Evolutionary conservation across 805 yeast genomes (phyloP), one percentile per base, ranked within the genome.

Genomic region (Candida incommunis): DNA sequence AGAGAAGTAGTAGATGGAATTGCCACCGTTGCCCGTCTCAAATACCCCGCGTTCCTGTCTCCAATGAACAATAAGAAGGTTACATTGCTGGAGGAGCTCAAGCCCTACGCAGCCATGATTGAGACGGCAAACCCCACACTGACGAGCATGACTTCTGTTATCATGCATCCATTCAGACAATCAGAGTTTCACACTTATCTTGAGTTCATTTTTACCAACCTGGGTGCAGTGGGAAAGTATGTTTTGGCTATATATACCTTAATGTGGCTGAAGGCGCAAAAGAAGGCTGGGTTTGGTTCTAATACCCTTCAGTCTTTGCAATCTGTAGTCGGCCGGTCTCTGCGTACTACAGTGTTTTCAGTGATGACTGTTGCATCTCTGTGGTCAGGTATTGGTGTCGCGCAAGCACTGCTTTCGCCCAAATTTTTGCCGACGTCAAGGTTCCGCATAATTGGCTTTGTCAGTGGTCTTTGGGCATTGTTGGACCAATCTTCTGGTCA

Each of bases 391-490:
- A 54, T 66, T 16, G 66, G 63, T 25, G 48, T 59, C 20, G 50
- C 59, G 23, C 67, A 65, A 47, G 45, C 47, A 44, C 13, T 64
- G 44, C 50, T 66, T 20, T 59, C 63, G 22, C 52, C 54, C 45
- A 51, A 47, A 25, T 45, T 61, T 29, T 42, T 54, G 42, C 59
- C 67, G 44, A 49, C 48, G 16, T 46, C 50, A 16, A 62, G 71
- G n/a, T 61, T 60, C 55, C 50, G 63, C 22, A 37, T 65, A 29
- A 62, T 66, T 46, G 71, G 69, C n/a, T 58, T 63, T 48, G 45
- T 62, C 37, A 61, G 67, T n/a, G 71, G 71, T 2, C 54, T 65
- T 41, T 65, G 68, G 68, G 65, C 68, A 2, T 53, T 60, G 23
- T 41, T 63, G 22, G 66, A 61, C 49, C 62, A 56, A 42, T 54